Conservation (phyloP, 2,329 filamentous ascomycete species). For the Colletotrichum brevisporum region DNA sequence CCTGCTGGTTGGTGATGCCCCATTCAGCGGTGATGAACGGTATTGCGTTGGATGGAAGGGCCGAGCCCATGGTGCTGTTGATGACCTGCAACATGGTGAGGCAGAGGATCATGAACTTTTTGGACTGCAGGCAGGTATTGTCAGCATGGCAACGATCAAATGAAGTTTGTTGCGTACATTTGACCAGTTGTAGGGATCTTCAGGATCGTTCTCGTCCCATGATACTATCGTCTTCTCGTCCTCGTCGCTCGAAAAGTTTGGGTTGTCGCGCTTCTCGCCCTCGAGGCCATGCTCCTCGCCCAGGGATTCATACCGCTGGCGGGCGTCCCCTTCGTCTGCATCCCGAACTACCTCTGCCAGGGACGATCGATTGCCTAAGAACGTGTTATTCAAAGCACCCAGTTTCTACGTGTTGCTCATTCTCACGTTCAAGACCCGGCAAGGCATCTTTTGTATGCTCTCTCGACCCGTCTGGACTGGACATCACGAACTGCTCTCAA, state of each 20-base stretch:
- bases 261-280: constrained; percentile 31
- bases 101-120: constrained; percentile 68
- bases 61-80: constrained; percentile 77
- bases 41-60: constrained; percentile 75
- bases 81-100: constrained; percentile 72
- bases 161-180: too few relatives aligned
- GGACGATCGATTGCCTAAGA: constrained; percentile 18
- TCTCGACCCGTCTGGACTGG: background rate
- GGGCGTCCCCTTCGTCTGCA: constrained; percentile 58
- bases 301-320: constrained; percentile 49
- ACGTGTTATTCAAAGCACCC: background rate
- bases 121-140: constrained; percentile 55
- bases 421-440: constrained; percentile 27
- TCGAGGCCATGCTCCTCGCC: constrained; percentile 55
- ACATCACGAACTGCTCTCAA: constrained; percentile 22
- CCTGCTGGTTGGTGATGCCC: constrained; percentile 61
- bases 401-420: background rate
- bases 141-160: constrained; percentile 1
- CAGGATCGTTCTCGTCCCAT: constrained; percentile 63
- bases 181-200: constrained; percentile 69
- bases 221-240: constrained; percentile 45
- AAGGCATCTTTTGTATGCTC: constrained; percentile 2
- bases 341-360: constrained; percentile 16
- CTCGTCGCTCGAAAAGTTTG: constrained; percentile 47
- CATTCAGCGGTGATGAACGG: constrained; percentile 71